A percentile compares a stretch with the other conserved stretches of the same genome.
Conservation (phyloP, 1,284 basidiomycete species). For the Heterobasidion irregulare region DNA sequence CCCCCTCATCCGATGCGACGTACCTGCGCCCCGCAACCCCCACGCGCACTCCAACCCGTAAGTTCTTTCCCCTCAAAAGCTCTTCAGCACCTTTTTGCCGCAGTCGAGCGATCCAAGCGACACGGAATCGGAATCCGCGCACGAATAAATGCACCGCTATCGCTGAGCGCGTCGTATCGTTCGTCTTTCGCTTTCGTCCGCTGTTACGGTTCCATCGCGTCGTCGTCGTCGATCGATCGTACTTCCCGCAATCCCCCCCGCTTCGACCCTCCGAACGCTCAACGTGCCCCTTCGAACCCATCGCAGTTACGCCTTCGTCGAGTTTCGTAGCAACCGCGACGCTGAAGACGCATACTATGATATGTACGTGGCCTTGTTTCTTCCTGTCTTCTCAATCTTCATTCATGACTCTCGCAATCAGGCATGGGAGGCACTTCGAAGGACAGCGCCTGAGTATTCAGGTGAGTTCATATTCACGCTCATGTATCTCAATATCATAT, state of each 20-base stretch:
- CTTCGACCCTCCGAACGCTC: conserved; percentile 39
- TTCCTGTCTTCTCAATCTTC: neutral
- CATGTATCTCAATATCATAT: neutral
- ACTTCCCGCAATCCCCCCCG: conserved; percentile 14
- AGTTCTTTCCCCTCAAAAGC: conserved; percentile 31
- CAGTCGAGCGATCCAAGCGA: conserved; percentile 19
- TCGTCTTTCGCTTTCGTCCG: conserved; percentile 11
- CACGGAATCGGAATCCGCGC: conserved; percentile 13
- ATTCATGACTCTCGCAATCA: conserved; percentile 19
- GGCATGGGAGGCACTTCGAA: conserved; percentile 82
- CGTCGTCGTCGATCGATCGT: conserved; percentile 15
- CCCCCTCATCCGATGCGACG: conserved; percentile 78
- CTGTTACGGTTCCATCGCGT: conserved; percentile 16
- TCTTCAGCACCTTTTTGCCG: conserved; percentile 15
- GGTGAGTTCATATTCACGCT: conserved; percentile 28
- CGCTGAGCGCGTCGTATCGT: conserved; percentile 5
- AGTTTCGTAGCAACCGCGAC: conserved; percentile 77
- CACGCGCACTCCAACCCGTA: conserved; percentile 68
- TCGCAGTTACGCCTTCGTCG: conserved; percentile 86
- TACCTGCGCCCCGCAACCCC: conserved; percentile 77
- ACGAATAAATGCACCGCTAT: conserved; percentile 14
- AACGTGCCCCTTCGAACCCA: conserved; percentile 36
- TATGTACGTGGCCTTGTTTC: conserved; percentile 49
- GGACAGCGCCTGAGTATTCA: conserved; percentile 78
- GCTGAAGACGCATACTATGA: conserved; percentile 89